Base-by-base conservation (phyloP, 371 early-diverging fungal species). In the Cokeromyces recurvatus region DNA sequence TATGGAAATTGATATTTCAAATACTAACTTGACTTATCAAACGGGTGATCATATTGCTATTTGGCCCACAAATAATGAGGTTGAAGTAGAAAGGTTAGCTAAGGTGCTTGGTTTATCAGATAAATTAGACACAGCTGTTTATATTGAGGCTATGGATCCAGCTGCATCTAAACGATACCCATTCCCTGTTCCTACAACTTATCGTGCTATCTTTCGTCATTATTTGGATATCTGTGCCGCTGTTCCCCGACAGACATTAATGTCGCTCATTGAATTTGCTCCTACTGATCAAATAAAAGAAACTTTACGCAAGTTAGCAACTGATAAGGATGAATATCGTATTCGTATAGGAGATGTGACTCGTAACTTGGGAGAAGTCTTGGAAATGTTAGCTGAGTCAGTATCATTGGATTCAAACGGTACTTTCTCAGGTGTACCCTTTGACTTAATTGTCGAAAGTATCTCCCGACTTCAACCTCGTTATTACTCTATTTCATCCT, bases 31-130 rank as follows among this genome's bases (percentile, higher is more conserved):
- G 49, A 68, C 61, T 19, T 97, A 98, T 57, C 80, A 86, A 45
- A 77, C 95, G 8, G 98, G 98, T 39, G 98, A 98, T 58, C 97
- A 98, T 56, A 76, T 95, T 46, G 97, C 92, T n/a, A 74, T 98
- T 38, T 95, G 86, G 82, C 90, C 97, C 2, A 75, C 82, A 17
- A 98, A 97, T 64, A 74, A 84, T 32, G 89, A 87, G 19, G 65
- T 66, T 27, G 86, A 91, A 48, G 91, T 95, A 2, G 43, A 56
- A 6, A 68, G 79, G 22, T 50, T 90, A 16, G 86, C 87, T 15
- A 32, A 57, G 2, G 78, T 81, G 2, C 71, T 93, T 22, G 77
- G 78, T 15, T 61, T 94, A 46, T 38, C 56, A 0, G 77, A 80
- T 32, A 82, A 85, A 48, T 75, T 88, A 10, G 90, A 91, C 47